These are phyloP conservation scores for Phaeosphaeria sp. DNA, from an alignment of 2,329 filamentous ascomycete species.

Conservation along the genomic window DNA sequence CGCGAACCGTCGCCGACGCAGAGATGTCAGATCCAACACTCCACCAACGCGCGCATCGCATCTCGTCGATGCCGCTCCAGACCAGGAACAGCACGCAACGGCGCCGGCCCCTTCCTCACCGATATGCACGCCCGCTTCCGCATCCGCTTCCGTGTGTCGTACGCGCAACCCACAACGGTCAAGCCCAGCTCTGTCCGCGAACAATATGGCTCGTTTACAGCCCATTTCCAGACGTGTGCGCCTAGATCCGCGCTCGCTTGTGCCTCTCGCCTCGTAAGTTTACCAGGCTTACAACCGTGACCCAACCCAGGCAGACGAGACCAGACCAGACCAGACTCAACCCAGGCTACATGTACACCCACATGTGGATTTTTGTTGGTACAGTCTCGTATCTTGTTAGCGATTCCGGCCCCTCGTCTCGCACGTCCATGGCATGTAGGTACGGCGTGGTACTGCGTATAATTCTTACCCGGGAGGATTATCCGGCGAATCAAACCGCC, in stretches of 20 bases:
- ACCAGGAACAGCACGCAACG: neutral
- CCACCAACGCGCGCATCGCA: too few relatives aligned
- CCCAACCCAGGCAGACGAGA: neutral
- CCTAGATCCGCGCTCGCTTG: neutral
- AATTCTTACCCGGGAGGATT: neutral
- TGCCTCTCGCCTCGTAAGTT: too few relatives aligned
- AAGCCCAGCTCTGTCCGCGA: too few relatives aligned
- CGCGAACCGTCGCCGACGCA: too few relatives aligned
- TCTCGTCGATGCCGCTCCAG: neutral
- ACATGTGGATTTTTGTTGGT: neutral
- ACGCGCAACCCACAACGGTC: too few relatives aligned
- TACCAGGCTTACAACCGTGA: neutral
- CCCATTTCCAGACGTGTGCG: neutral
- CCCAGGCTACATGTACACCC: too few relatives aligned
- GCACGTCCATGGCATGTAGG: neutral
- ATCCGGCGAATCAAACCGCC: neutral
- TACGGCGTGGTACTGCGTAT: too few relatives aligned
- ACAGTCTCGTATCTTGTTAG: neutral
- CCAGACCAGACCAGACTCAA: too few relatives aligned
- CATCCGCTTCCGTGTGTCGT: too few relatives aligned
- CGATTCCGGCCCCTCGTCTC: neutral
- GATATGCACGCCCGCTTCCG: neutral
- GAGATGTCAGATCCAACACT: too few relatives aligned
- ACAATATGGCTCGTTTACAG: too few relatives aligned
- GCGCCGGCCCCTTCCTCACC: neutral